Evolutionary conservation across 208 protist species (phyloP), one percentile per base, ranked within the genome.

Genomic region (Leptomonas seymouri): DNA sequence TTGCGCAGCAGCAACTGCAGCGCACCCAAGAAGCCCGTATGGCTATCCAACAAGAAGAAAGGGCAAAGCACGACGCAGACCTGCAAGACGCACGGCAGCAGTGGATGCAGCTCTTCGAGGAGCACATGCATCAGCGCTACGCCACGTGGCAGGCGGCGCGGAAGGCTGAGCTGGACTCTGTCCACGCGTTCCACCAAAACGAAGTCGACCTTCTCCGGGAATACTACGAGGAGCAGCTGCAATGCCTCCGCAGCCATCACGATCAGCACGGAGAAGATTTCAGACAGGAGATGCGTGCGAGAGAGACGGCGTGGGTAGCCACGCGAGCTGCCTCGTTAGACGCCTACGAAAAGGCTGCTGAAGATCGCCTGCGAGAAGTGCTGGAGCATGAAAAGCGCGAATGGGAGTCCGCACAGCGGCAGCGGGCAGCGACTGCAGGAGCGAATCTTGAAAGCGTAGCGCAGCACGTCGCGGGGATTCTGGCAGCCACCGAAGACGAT

Each of bases 131-230:
- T 56, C 42, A 57, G 31, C 71, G 71, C 48, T 67, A 53, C 46
- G 31, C 45, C 3, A 36, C 23, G 30, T 77, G 71, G 71, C 63
- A 69, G 16, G 63, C 71, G 15, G 42, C 49, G 4, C 78, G 72
- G 1, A 36, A 36, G 36, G 39, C 51, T 12, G 59, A 67, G 42
- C 28, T 70, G 65, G 56, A 56, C 16, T 12, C 23, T 21, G 16
- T 79, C 36, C 34, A 31, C 6, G 21, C 27, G 21, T 3, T 59
- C 4, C 76, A 75, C 48, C 28, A 48, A 11, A 20, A 69, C 3
- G 69, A 81, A 31, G 20, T 74, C 15, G 30, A 4, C 31, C 54
- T 66, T 23, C 46, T 74, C 21, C 50, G 61, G 28, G 30, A 18
- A 7, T 48, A 45, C 30, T 54, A 76, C 61, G 67, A 53, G n/a